phyloP scores from a whole-genome alignment of 2,329 filamentous ascomycete species.

The Aspergillus awamori region DNA sequence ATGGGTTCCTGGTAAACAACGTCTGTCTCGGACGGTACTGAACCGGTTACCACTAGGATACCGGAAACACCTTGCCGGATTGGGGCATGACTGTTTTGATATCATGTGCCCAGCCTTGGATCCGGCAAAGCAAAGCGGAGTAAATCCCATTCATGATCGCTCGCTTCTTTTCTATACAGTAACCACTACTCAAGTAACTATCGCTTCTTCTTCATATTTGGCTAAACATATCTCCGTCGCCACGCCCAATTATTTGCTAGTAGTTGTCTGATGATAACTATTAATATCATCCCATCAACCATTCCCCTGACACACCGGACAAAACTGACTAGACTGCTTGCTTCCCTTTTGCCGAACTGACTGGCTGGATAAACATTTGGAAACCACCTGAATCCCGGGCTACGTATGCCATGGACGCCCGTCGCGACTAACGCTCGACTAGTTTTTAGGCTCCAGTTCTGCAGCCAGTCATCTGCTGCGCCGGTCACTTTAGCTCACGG shows the following conservation, averaged over 20 bases:
- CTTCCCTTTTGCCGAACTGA: not conserved
- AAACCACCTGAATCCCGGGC: not conserved
- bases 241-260: not conserved
- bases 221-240: not conserved
- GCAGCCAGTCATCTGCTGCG: not conserved
- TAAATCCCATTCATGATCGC: not conserved
- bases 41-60: not conserved
- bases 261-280: not conserved
- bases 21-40: not conserved
- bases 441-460: slow-evolving; percentile 1
- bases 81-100: not conserved
- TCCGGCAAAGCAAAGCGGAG: not conserved
- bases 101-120: not conserved
- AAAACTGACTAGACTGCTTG: not conserved
- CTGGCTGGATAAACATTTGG: not conserved
- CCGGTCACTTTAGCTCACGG: slow-evolving; percentile 2
- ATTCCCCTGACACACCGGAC: not conserved
- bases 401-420: slow-evolving; percentile 4
- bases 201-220: not conserved
- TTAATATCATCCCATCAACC: not conserved
- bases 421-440: slow-evolving; percentile 3
- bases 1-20: not conserved
- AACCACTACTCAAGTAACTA: not conserved
- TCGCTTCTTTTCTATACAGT: too few species aligned
- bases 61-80: not conserved